These are phyloP conservation scores for Ilyonectria sp. DNA, from an alignment of 2,329 filamentous ascomycete species.

Conservation along the genomic window DNA sequence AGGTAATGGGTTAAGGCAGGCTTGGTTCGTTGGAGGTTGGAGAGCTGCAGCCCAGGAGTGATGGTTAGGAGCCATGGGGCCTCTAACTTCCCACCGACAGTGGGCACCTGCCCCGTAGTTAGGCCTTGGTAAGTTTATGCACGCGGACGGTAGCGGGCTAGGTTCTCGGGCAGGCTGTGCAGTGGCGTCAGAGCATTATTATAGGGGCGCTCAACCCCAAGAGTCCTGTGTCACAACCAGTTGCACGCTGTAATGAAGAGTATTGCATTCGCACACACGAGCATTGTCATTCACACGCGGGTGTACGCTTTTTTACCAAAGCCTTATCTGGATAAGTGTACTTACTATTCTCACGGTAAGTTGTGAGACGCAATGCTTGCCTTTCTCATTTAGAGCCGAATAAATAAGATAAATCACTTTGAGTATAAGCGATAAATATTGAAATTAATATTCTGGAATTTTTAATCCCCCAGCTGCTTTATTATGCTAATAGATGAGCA, in stretches of 20 bases:
- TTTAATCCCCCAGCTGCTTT: too few species aligned
- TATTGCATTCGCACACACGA: too few species aligned
- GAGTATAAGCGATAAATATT: too few species aligned
- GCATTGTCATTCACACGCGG: too few species aligned
- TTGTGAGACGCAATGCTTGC: too few species aligned
- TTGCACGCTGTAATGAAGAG: not conserved
- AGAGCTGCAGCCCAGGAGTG: not conserved
- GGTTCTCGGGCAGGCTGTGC: not conserved
- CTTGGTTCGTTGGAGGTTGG: constrained; percentile 2
- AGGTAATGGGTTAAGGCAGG: constrained; percentile 1
- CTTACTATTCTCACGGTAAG: too few species aligned
- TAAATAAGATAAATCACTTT: too few species aligned
- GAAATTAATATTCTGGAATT: too few species aligned
- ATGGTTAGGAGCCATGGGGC: not conserved
- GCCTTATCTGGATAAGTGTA: too few species aligned
- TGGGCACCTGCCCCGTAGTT: not conserved
- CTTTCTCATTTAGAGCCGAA: too few species aligned
- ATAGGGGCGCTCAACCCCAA: not conserved
- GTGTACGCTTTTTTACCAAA: too few species aligned
- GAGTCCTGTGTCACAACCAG: not conserved
- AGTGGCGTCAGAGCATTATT: constrained; percentile 2
- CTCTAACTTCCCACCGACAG: not conserved
- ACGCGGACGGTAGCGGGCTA: not conserved
- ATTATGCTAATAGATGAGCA: too few species aligned
- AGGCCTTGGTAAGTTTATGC: not conserved